Base-by-base conservation (phyloP, 805 yeast genomes). In the Pichia phayaonensis region DNA sequence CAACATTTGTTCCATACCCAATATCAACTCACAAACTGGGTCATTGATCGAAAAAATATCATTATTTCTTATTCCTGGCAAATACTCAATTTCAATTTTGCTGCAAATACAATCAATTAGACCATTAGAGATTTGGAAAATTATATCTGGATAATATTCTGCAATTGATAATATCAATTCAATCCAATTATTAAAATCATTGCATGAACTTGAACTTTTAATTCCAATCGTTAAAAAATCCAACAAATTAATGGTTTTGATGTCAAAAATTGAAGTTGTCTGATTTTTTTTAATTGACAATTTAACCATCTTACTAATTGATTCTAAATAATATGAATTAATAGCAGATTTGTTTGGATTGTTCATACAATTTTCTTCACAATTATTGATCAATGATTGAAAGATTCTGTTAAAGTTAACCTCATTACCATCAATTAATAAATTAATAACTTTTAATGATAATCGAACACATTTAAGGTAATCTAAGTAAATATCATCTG, bases 1-100 rank as follows among this genome's bases (percentile, higher is more conserved):
- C 38, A 89, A 61, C 12, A 89, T 64, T 47, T 81, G 84, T 59
- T 88, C 90, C 23, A 88, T 61, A 0, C 92, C 90, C 15, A 74
- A 66, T 44, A 75, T 66, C 45, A 74, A 64, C 44, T 74, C 61
- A 46, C 78, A 61, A 54, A 79, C 64, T 34, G 80, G 66, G 52
- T 76, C 67, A 60, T 72, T 66, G 12, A 57, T 44, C 16, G 58
- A 61, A 40, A 52, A 31, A 11, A 41, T 36, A 55, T 51, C 16
- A 2, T 18, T 11, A 6, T 27, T 23, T 26, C 42, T 11, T 8
- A 40, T 22, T 21, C 26, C 31, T 8, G 36, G 11, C 23, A 66
- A 66, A 42, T 63, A 50, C 10, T 45, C 46, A 18, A 13, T 39
- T 24, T 63, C 63, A 20, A 64, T 42, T 47, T 64, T 65, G 7